These are phyloP conservation scores for Castanopsis chinensis DNA, from an alignment of 306 rosid genomes.

Conservation along the genomic window DNA sequence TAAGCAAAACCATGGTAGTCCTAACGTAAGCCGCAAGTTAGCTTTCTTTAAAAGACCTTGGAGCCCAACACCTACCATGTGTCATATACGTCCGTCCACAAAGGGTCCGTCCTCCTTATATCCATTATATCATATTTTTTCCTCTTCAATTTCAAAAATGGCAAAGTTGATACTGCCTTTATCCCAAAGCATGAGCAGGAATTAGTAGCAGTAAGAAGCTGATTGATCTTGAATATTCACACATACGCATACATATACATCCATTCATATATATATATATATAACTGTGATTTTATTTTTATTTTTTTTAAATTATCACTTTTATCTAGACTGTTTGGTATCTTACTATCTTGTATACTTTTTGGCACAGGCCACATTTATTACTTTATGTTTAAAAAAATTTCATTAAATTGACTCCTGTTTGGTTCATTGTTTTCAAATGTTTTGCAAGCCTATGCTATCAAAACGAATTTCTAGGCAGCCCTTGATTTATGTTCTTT, in stretches of 20 bases:
- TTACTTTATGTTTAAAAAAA: background rate
- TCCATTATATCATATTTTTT: too few relatives aligned
- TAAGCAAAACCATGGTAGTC: too few relatives aligned
- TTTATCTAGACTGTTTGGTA: background rate
- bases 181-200: conserved; percentile 93
- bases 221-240: background rate
- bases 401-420: background rate
- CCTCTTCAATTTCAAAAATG: conserved; percentile 83
- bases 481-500: background rate
- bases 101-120: too few relatives aligned
- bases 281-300: too few relatives aligned
- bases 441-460: background rate
- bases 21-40: too few relatives aligned
- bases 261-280: too few relatives aligned
- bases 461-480: background rate
- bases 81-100: too few relatives aligned
- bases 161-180: conserved; percentile 92
- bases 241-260: background rate
- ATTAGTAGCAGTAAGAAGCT: conserved; percentile 59
- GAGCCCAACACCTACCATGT: too few relatives aligned
- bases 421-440: background rate
- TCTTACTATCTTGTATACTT: background rate
- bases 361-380: background rate
- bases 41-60: too few relatives aligned
- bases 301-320: background rate